Conservation (phyloP, 1,284 basidiomycete genomes). For the Coriolopsis trogii region DNA sequence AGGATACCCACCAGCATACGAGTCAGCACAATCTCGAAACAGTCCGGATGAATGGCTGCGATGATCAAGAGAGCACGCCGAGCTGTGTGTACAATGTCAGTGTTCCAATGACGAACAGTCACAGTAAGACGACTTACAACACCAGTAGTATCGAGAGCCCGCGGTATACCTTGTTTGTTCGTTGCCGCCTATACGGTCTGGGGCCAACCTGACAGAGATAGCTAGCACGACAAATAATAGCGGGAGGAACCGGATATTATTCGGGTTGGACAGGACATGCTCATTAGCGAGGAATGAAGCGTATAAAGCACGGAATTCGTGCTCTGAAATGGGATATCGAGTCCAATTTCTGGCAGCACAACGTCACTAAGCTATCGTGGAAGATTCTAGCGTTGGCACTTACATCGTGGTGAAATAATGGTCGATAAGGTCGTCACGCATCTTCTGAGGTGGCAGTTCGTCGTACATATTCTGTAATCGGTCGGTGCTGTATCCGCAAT, state of each 20-base stretch:
- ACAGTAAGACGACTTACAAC: constrained; percentile 60
- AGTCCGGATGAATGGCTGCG: constrained; percentile 89
- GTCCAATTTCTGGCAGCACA: constrained; percentile 78
- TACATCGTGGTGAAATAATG: constrained; percentile 80
- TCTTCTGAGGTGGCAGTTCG: constrained; percentile 79
- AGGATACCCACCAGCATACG: constrained; percentile 70
- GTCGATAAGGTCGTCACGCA: constrained; percentile 75
- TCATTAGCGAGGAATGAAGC: constrained; percentile 79
- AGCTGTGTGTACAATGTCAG: constrained; percentile 50
- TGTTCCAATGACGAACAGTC: not conserved
- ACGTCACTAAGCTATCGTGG: constrained; percentile 4
- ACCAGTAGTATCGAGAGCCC: constrained; percentile 91
- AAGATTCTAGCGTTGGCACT: constrained; percentile 32
- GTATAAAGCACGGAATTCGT: constrained; percentile 82
- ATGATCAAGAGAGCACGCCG: constrained; percentile 86
- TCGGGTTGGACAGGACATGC: constrained; percentile 66
- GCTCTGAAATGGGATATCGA: constrained; percentile 91
- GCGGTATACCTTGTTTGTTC: constrained; percentile 74
- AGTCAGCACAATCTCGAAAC: constrained; percentile 86
- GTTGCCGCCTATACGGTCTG: constrained; percentile 83
- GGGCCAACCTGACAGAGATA: constrained; percentile 83
- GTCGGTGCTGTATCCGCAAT: constrained; percentile 88
- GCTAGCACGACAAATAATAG: constrained; percentile 94
- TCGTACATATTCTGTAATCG: constrained; percentile 87
- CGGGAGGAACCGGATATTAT: constrained; percentile 87